Evolutionary conservation across 441 rosid genomes (phyloP), one percentile per base, ranked within the genome.

Genomic region (Erysimum cheiri): DNA sequence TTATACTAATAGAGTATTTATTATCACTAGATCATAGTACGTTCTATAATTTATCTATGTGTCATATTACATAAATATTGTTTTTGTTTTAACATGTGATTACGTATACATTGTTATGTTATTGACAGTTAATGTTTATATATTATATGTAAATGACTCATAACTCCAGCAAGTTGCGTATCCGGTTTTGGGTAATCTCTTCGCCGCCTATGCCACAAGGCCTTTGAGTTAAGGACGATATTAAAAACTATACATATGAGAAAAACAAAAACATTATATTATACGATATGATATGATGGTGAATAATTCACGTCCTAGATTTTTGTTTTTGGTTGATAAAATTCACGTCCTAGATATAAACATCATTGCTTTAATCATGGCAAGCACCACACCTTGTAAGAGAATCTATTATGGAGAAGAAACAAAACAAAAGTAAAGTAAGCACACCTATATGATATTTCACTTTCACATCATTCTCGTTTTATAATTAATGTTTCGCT

Each of bases 361-460:
- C 78, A 75, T 55, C 40, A 69, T 63, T 39, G 74, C 61, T 69
- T 69, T 37, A 75, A 75, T 75, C 70, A 75, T 75, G 74, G 41
- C 8, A 62, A 75, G 67, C 78, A 75, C 74, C 74, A 69, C 74
- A 46, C 55, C 60, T 55, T 32, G 3, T 26, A 32, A 3, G 3
- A 57, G 64, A 68, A 56, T 63, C 70, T 44, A 62, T 57, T n/a
- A 11, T 31, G 46, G 5, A 35, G 5, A 44, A 26, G 26, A 28
- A 32, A 28, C 3, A 47, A 71, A 14, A 12, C 0, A 6, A 59
- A 22, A 43, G n/a, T 12, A 61, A 64, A 61, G 69, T 29, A 62
- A 14, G 10, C 53, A 53, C 66, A 49, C 55, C 43, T 17, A 31
- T 69, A 63, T 68, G 73, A 60, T 74, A 59, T 61, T 53, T 75